These are phyloP conservation scores for Arxiozyma bovina DNA, from an alignment of 1,139 yeast species.

Conservation along the genomic window DNA sequence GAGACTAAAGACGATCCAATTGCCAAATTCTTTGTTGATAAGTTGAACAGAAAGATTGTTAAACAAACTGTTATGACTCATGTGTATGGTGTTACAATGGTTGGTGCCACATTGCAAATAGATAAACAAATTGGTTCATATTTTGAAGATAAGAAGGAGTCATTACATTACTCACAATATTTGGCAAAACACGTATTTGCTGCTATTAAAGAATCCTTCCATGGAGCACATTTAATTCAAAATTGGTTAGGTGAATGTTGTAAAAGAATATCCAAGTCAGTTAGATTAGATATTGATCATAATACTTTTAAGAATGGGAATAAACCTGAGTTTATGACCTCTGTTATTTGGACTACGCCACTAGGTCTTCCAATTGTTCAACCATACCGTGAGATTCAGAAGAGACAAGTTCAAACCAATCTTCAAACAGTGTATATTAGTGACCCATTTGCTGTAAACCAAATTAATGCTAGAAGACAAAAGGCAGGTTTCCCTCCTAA, in stretches of 20 bases:
- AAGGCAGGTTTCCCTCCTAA: conserved; percentile 94
- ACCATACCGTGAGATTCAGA: conserved; percentile 71
- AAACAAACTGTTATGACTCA: conserved; percentile 98
- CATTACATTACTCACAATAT: conserved; percentile 46
- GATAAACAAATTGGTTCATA: conserved; percentile 48
- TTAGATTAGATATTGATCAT: conserved; percentile 50
- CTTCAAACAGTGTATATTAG: conserved; percentile 73
- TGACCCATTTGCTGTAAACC: conserved; percentile 75
- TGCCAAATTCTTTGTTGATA: conserved; percentile 39
- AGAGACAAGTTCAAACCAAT: conserved; percentile 61
- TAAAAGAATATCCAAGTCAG: conserved; percentile 66
- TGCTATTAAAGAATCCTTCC: conserved; percentile 77
- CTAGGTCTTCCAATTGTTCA: conserved; percentile 90
- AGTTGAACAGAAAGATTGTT: conserved; percentile 76
- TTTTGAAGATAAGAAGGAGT: conserved; percentile 35
- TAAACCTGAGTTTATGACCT: conserved; percentile 61
- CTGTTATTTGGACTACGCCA: conserved; percentile 97
- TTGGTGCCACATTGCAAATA: conserved; percentile 89
- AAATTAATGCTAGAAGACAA: conserved; percentile 84
- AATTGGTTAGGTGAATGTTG: conserved; percentile 94
- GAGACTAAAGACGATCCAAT: conserved; percentile 51
- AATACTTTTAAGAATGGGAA: conserved; percentile 31
- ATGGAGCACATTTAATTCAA: conserved; percentile 90
- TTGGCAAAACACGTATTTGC: conserved; percentile 71
- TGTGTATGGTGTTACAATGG: conserved; percentile 92